Base-by-base conservation (phyloP, 495 filamentous ascomycete genomes). In the Peziza echinospora region DNA sequence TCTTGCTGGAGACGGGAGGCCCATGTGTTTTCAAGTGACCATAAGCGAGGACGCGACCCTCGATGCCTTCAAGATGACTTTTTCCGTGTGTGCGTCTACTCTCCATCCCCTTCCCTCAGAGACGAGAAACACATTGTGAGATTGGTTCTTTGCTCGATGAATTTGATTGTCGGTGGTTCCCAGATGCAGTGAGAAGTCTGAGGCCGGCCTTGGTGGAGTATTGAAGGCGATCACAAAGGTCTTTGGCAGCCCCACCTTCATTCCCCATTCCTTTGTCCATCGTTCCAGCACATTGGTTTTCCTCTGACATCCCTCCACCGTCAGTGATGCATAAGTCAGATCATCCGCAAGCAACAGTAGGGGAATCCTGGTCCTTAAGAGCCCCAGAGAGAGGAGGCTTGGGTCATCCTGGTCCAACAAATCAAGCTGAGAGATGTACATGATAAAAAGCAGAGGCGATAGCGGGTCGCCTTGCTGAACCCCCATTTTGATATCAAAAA, bases 391-490 rank as follows among this genome's bases (percentile, higher is more conserved):
- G 26, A 8, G 26, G 8, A 34, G 26, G 8, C n/a, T 8, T n/a
- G 26, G 26, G 26, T 34, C 26, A n/a, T n/a, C 26, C n/a, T 34
- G 8, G 26, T 8, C n/a, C n/a, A n/a, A 8, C 26, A 34, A 34
- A 8, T 26, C 0, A 1, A 48, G 46, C 11, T 17, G 10, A 17
- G 21, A 42, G 21, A 48, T 19, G 22, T 42, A 48, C 6, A 48
- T 48, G 5, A 42, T 0, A 21, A 48, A 48, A 4, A 48, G 22
- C 3, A 48, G n/a, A 6, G 46, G 46, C 5, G 37, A 48, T 4
- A 48, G 39, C 0, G 46, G 46, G 37, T 30, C 39, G 5, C 37
- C 37, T 26, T 48, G 22, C 22, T 30, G 46, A 17, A 48, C 46
- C 8, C 46, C 46, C 4, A 48, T 34, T 8, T 34, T n/a, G 8